Percentiles rank a stretch among this genome's conserved stretches.
Conservation (phyloP, 495 filamentous ascomycete species). For the Paragyromitra xinjiangensis region DNA sequence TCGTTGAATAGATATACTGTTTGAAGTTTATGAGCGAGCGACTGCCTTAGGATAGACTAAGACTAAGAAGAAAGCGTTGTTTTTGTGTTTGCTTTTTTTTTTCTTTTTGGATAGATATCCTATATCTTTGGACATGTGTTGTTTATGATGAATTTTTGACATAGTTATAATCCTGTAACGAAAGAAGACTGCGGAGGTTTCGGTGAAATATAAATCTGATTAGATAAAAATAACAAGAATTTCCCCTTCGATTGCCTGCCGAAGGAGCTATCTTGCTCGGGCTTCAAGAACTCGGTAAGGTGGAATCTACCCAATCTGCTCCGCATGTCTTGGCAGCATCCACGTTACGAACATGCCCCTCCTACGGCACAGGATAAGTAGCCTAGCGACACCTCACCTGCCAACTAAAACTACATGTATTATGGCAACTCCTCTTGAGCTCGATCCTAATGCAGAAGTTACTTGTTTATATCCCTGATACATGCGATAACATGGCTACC, state of each 20-base stretch:
- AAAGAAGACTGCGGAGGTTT: not conserved
- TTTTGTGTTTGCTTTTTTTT: constrained; percentile 13
- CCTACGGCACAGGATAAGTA: no score
- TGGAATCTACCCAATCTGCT: not conserved
- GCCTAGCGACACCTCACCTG: no score
- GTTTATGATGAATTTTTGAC: not conserved
- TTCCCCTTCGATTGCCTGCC: not conserved
- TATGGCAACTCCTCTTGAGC: no score
- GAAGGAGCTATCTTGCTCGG: not conserved
- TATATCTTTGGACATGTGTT: not conserved
- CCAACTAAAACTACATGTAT: no score
- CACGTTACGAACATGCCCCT: no score
- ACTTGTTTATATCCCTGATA: no score
- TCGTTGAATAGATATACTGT: not conserved
- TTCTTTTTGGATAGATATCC: not conserved
- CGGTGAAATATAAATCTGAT: not conserved
- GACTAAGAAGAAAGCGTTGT: constrained; percentile 1
- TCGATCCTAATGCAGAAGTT: no score
- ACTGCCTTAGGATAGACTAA: constrained; percentile 3
- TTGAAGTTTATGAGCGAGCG: constrained; percentile 26
- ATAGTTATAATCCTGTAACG: constrained; percentile 2
- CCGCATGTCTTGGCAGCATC: no score
- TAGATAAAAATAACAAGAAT: not conserved
- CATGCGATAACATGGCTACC: no score
- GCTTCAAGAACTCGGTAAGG: not conserved